phyloP scores from a whole-genome alignment of 176 grass and related monocot species.

The Carex pumila region DNA sequence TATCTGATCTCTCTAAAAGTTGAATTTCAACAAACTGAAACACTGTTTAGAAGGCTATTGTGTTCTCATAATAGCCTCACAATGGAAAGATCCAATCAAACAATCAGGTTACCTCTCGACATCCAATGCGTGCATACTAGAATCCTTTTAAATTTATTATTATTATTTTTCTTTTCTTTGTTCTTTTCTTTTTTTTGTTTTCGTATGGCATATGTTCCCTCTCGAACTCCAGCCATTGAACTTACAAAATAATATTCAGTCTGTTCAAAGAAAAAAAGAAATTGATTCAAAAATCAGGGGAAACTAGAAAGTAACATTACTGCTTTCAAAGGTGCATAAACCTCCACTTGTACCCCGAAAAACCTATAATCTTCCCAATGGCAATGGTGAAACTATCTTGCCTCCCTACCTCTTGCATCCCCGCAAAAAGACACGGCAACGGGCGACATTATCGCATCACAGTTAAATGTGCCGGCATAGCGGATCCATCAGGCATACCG shows the following conservation, averaged over 20 bases:
- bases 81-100: constrained; percentile 20
- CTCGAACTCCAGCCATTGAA: constrained; percentile 20
- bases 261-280: neutral
- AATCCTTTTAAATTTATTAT: constrained; percentile 14
- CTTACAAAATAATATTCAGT: neutral
- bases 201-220: constrained; percentile 20
- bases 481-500: constrained; percentile 47
- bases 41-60: neutral
- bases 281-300: too few species aligned
- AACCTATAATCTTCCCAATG: neutral
- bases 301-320: too few species aligned
- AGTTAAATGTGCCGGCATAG: neutral
- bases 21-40: neutral
- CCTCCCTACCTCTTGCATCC: constrained; percentile 19
- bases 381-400: constrained; percentile 18
- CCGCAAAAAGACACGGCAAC: neutral
- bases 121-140: constrained; percentile 9
- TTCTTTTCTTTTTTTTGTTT: neutral
- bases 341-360: constrained; percentile 2
- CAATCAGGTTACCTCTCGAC: neutral
- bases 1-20: neutral
- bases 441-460: neutral
- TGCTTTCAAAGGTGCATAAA: constrained; percentile 9
- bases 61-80: constrained; percentile 17
- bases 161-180: neutral